A percentile compares a stretch with the other conserved stretches of the same genome.
Conservation (phyloP, 306 rosid genomes). For the Sophora flavescens region DNA sequence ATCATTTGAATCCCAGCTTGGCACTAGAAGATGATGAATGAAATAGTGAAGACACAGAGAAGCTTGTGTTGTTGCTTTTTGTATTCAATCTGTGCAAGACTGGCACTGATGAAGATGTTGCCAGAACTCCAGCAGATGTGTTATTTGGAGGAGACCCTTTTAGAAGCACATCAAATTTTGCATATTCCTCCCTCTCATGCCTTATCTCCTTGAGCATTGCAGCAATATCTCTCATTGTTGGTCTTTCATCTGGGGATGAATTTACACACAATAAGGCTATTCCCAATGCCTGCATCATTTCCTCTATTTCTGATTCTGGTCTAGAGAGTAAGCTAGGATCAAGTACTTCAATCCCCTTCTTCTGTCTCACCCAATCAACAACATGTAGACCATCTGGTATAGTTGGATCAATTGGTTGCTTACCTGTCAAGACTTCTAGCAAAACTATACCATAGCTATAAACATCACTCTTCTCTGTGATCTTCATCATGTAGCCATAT, state of each 20-base stretch:
- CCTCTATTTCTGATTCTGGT: slow-evolving; percentile 84
- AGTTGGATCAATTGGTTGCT: slow-evolving; percentile 98
- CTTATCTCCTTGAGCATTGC: slow-evolving; percentile 91
- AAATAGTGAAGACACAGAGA: slow-evolving; percentile 76
- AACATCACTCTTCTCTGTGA: slow-evolving; percentile 70
- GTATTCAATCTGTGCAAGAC: slow-evolving; percentile 56
- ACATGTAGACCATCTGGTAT: slow-evolving; percentile 87
- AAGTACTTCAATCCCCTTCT: slow-evolving; percentile 73
- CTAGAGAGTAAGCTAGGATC: slow-evolving; percentile 72
- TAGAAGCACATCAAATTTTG: slow-evolving; percentile 83
- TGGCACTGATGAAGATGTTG: slow-evolving; percentile 70
- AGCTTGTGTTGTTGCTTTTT: slow-evolving; percentile 69
- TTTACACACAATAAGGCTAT: slow-evolving; percentile 89
- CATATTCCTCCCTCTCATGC: slow-evolving; percentile 88
- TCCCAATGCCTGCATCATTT: slow-evolving; percentile 89
- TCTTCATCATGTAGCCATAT: slow-evolving; percentile 94
- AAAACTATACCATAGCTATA: slow-evolving; percentile 88
- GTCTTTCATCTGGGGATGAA: slow-evolving; percentile 84
- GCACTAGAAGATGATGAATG: slow-evolving; percentile 63
- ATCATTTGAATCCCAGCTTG: slow-evolving; percentile 49
- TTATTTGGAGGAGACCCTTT: slow-evolving; percentile 70
- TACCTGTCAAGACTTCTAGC: slow-evolving; percentile 89
- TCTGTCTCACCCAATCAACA: slow-evolving; percentile 94
- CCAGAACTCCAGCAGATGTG: slow-evolving; percentile 46
- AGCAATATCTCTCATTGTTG: slow-evolving; percentile 91